Evolutionary conservation across 2,329 filamentous ascomycete species (phyloP), one percentile per base, ranked within the genome.

Genomic region (Dothideomycetes sp.): DNA sequence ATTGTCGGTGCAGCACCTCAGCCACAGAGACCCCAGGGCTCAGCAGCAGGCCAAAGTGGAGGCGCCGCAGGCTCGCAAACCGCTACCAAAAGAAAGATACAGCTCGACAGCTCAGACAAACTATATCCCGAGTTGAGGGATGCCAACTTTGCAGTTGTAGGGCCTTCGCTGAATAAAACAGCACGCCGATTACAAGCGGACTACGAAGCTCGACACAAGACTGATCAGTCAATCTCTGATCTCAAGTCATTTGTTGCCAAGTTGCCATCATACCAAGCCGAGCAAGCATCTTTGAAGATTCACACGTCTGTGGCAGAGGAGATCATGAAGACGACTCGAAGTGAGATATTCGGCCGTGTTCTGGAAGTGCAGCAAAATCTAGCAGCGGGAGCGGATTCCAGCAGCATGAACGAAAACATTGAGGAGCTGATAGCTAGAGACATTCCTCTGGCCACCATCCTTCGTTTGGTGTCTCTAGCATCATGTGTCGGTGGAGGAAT

Each of bases 361-460:
- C 70, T 98, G 2, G 91, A 96, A 64, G 84, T 96, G 4, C 91
- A 98, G 58, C 91, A 98, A 58, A 95, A 94, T 56, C 74, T 96
- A 31, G 88, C 87, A 17, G 88, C 88, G 0, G 79, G 84, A 8
- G 91, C 96, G 58, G 84, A 89, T 5, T 84, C 79, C 10, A 34
- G 31, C 35, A 84, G 83, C 17, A 87, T 96, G 56, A 85, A 94
- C 53, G 86, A 94, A 37, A 78, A 78, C 3, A 88, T 98, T 37
- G 88, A 93, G 60, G 91, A 98, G 59, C 72, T 98, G n/a, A 93
- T 98, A 50, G 81, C 87, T 10, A 82, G 88, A 46, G 82, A 88
- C 51, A 78, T 84, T 0, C 82, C 89, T 0, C 63, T 98, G 3
- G 69, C 78, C n/a, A 82, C 84, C 33, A 78, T 95, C 5, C 71